Evolutionary conservation across 1,139 yeast genomes (phyloP), one percentile per base, ranked within the genome.

Genomic region (Komagataea norvegica): DNA sequence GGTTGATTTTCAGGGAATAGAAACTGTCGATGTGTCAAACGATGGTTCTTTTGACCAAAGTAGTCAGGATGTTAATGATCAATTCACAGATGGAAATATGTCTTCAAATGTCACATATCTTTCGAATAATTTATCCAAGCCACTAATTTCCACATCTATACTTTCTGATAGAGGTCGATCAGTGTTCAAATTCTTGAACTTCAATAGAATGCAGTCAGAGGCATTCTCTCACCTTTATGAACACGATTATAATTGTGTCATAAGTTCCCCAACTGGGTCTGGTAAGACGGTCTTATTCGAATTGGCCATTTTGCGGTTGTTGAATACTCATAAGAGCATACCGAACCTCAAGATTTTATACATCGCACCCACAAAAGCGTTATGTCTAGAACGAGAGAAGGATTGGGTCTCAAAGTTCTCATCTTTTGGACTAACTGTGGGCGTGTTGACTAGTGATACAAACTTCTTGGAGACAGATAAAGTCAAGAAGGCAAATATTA

Each of bases 241-340:
- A 3, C 36, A 52, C 2, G 49, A 56, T n/a, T 45, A 56, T 15
- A 74, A 71, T 43, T 66, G 72, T 43, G 70, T 74, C 2, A 57
- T 74, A 11, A 65, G 74, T 27, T 61, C 79, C 3, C 80, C 80
- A 0, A 72, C 79, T 0, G 79, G 80, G 0, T 71, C 79, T 1
- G 79, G 80, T 0, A 75, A 74, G 47, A 74, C 79, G 0, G 78
- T 67, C 0, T 48, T 74, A 4, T 73, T 72, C 47, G 79, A 75
- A 48, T 48, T 75, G 26, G 76, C 79, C 0, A 69, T 74, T 1
- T 45, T 72, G n/a, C 53, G 64, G 16, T 44, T 64, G 16, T 40
- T 70, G 11, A 50, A 51, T 8, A 50, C 48, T 1, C 32, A 40
- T 6, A 34, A 49, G 8, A 33, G 42, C 18, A 26, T 40, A 6